These are phyloP conservation scores for Stentor roeselii DNA, from an alignment of 73 alveolate species.

Conservation along the genomic window DNA sequence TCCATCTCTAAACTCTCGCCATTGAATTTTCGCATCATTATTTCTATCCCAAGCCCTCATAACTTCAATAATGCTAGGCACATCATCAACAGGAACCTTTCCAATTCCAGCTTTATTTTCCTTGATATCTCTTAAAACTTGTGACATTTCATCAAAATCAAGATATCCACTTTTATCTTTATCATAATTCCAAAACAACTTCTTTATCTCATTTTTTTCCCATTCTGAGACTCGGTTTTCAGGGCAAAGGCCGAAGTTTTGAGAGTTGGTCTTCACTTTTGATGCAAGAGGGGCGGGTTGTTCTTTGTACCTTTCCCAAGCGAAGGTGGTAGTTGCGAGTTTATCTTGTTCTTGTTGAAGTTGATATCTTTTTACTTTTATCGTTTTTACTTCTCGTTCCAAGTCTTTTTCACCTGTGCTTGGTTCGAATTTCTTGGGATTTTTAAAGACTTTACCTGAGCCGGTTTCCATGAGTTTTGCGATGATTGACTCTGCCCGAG, in stretches of 20 bases:
- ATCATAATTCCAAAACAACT: conserved; percentile 83
- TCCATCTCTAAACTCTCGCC: conserved; percentile 72
- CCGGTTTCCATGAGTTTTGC: conserved; percentile 49
- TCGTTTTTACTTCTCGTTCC: conserved; percentile 73
- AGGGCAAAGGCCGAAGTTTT: conserved; percentile 70
- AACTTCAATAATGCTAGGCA: conserved; percentile 43
- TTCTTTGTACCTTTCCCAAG: conserved; percentile 39
- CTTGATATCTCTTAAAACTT: conserved; percentile 48
- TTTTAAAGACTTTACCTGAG: conserved; percentile 43
- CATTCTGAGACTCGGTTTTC: conserved; percentile 82
- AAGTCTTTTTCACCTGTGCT: conserved; percentile 84
- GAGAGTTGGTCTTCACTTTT: conserved; percentile 70
- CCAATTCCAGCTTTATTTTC: conserved; percentile 73
- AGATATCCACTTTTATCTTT: conserved; percentile 81
- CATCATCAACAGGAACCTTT: conserved; percentile 65
- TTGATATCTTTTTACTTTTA: conserved; percentile 47
- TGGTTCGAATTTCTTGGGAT: conserved; percentile 62
- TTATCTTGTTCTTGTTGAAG: conserved; percentile 48
- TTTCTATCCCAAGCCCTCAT: conserved; percentile 65
- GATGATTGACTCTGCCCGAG: conserved; percentile 65
- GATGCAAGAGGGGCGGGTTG: conserved; percentile 62
- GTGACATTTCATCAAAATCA: conserved; percentile 69
- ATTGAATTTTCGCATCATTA: conserved; percentile 45
- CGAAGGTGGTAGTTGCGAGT: conserved; percentile 25
- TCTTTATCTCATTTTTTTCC: conserved; percentile 89